phyloP scores from a whole-genome alignment of 768 basidiomycete species.

The Flagelloscypha sp. region DNA sequence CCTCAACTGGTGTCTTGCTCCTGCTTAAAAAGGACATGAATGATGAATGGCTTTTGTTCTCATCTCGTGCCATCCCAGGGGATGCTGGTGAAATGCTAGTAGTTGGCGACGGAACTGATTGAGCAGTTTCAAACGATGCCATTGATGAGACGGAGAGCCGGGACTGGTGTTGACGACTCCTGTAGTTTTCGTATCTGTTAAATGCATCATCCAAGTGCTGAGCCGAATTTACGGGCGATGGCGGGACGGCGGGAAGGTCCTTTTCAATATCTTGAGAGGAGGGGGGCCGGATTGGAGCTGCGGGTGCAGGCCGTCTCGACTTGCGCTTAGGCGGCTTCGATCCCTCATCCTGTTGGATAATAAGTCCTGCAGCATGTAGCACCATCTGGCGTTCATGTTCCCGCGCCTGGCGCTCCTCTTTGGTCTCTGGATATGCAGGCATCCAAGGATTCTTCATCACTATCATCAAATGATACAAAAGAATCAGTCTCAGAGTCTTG shows the following conservation, averaged over 20 bases:
- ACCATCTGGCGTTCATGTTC: conserved; percentile 74
- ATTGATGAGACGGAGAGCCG: conserved; percentile 60
- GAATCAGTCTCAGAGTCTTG: conserved; percentile 24
- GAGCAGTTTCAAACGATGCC: conserved; percentile 36
- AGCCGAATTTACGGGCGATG: conserved; percentile 29
- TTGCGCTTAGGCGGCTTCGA: conserved; percentile 18
- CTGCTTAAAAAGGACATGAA: conserved; percentile 61
- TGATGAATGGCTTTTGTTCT: conserved; percentile 35
- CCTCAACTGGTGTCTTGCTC: conserved; percentile 43
- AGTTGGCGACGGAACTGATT: conserved; percentile 33
- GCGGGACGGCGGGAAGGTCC: conserved; percentile 49
- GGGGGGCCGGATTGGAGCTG: conserved; percentile 30
- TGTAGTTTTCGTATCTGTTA: conserved; percentile 82
- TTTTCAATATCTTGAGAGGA: conserved; percentile 25
- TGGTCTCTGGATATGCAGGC: conserved; percentile 32
- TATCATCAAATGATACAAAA: conserved; percentile 34
- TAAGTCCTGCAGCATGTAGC: conserved; percentile 81
- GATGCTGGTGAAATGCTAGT: conserved; percentile 24
- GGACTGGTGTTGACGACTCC: conserved; percentile 43
- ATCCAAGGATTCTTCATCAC: conserved; percentile 20
- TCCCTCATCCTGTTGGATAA: conserved; percentile 53
- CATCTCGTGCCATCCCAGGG: conserved; percentile 22
- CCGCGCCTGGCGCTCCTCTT: conserved; percentile 48
- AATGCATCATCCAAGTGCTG: conserved; percentile 72
- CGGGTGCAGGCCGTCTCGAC: conserved; percentile 43